phyloP scores from a whole-genome alignment of 192 early-diverging fungal genomes.

The Pecoramyces ruminantium region DNA sequence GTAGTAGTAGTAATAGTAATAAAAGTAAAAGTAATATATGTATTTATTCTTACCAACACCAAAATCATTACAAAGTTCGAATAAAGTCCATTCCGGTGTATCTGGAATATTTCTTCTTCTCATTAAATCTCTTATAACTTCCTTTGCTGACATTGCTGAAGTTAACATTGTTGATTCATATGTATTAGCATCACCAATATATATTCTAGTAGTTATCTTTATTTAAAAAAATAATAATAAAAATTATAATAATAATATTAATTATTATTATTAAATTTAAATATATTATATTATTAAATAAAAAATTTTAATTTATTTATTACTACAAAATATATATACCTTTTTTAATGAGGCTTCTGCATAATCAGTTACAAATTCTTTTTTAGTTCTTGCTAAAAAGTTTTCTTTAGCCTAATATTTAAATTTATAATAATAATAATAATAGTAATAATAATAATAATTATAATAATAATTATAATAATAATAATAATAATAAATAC shows the following conservation, averaged over 20 bases:
- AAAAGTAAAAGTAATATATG: too few relatives aligned
- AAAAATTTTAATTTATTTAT: too few relatives aligned
- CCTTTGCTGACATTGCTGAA: conserved; percentile 48
- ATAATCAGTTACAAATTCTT: not conserved
- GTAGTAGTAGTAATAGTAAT: too few relatives aligned
- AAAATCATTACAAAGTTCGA: conserved; percentile 76
- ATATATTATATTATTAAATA: too few relatives aligned
- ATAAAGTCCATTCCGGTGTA: conserved; percentile 60
- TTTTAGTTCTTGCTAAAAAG: not conserved
- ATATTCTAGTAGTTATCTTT: conserved; percentile 66
- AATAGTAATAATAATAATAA: too few relatives aligned
- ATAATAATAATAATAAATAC: too few relatives aligned
- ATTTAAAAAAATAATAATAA: too few relatives aligned
- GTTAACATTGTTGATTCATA: conserved; percentile 69
- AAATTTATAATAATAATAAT: too few relatives aligned
- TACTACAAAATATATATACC: too few relatives aligned
- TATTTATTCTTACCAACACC: conserved; percentile 52
- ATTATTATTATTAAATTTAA: too few relatives aligned
- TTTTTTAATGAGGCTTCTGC: not conserved
- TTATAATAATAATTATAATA: too few relatives aligned
- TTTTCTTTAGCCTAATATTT: not conserved
- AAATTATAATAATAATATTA: too few relatives aligned
- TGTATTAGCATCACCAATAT: conserved; percentile 58
- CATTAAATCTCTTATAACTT: conserved; percentile 52
- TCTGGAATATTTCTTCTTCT: conserved; percentile 26